Conservation (phyloP, 2,329 filamentous ascomycete species). For the Balansia obtecta region DNA sequence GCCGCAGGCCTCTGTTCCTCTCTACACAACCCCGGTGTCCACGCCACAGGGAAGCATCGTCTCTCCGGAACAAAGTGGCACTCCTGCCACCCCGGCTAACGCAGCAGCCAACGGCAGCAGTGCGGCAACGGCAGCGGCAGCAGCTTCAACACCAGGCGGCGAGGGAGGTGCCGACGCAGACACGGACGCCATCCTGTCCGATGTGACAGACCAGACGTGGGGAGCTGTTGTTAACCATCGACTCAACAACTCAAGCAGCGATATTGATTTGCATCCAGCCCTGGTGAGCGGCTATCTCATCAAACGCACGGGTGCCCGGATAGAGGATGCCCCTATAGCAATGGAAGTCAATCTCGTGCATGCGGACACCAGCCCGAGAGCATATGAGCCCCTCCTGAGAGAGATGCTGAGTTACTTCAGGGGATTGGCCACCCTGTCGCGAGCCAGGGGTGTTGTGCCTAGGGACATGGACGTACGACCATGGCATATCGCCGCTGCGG, state of each 20-base stretch:
- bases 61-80: slow-evolving; percentile 47
- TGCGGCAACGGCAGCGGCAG: slow-evolving; percentile 18
- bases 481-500: slow-evolving; percentile 64
- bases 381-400: slow-evolving; percentile 51
- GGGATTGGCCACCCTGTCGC: slow-evolving; percentile 55
- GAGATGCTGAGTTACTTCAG: slow-evolving; percentile 62
- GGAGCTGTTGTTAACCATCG: slow-evolving; percentile 58
- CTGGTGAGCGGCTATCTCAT: slow-evolving; percentile 54
- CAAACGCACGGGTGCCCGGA: slow-evolving; percentile 44
- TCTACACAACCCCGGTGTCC: slow-evolving; percentile 52
- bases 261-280: slow-evolving; percentile 42
- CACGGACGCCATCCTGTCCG: slow-evolving; percentile 54
- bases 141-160: slow-evolving; percentile 30
- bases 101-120: slow-evolving; percentile 14
- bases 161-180: slow-evolving; percentile 29
- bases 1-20: slow-evolving; percentile 29
- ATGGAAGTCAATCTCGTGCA: slow-evolving; percentile 55
- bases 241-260: slow-evolving; percentile 44
- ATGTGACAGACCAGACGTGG: slow-evolving; percentile 65
- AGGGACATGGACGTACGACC: slow-evolving; percentile 51
- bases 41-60: slow-evolving; percentile 50
- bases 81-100: slow-evolving; percentile 35
- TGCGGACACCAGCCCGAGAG: slow-evolving; percentile 35
- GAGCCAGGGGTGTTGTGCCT: slow-evolving; percentile 50
- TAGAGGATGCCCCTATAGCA: slow-evolving; percentile 45